phyloP scores from a whole-genome alignment of 1,284 basidiomycete genomes.

The Melampsora medusae region DNA sequence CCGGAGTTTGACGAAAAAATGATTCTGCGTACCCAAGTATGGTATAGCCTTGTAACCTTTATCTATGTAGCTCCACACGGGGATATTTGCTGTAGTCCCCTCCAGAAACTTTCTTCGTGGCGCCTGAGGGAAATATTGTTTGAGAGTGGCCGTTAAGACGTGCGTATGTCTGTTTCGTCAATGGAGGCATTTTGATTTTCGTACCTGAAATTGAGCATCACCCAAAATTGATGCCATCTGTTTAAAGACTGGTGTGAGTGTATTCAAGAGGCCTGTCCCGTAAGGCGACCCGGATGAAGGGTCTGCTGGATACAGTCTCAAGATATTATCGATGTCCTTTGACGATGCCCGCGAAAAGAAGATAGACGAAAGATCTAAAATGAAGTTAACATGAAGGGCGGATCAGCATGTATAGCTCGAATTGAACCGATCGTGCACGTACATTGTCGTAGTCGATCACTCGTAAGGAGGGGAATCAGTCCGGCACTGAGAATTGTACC shows the following conservation, averaged over 20 bases:
- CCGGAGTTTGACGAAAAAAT: not conserved
- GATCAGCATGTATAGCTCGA: not conserved
- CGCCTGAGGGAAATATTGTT: not conserved
- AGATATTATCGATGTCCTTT: not conserved
- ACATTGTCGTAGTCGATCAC: not conserved
- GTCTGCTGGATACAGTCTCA: constrained; percentile 10
- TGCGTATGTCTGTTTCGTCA: not conserved
- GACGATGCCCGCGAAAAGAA: not conserved
- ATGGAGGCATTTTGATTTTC: not conserved
- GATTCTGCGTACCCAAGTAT: not conserved
- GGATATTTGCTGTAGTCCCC: not conserved
- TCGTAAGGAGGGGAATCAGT: not conserved
- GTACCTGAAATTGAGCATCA: constrained; percentile 12
- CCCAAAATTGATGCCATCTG: not conserved
- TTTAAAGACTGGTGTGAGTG: constrained; percentile 8
- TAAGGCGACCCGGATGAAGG: constrained; percentile 8
- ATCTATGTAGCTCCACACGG: constrained; percentile 12
- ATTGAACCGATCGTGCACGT: not conserved
- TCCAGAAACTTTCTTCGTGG: not conserved
- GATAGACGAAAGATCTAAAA: not conserved
- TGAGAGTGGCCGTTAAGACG: not conserved
- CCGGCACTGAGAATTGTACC: not conserved
- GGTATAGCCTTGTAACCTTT: constrained; percentile 1
- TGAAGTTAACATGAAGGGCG: not conserved
- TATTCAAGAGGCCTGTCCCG: not conserved